A percentile compares a stretch with the other conserved stretches of the same genome.
Conservation (phyloP, 805 yeast genomes). For the Saturnispora bothae region DNA sequence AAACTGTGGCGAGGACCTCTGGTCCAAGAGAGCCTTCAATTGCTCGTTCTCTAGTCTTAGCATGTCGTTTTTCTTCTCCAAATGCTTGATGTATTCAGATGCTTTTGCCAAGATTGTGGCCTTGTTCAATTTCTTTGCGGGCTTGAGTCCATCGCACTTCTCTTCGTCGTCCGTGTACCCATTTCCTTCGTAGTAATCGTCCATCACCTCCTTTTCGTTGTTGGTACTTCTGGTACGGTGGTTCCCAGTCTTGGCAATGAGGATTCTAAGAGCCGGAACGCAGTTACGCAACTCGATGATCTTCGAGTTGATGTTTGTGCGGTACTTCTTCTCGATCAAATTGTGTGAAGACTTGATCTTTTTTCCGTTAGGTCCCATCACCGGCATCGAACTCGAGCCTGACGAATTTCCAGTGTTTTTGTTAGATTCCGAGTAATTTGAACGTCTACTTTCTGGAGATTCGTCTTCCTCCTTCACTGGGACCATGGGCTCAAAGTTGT, state of each 20-base stretch:
- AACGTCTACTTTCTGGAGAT: conserved; percentile 7
- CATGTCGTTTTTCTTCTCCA: conserved; percentile 49
- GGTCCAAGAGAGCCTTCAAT: conserved; percentile 19
- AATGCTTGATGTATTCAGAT: conserved; percentile 65
- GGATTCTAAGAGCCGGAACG: conserved; percentile 61
- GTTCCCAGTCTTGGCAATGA: conserved; percentile 27
- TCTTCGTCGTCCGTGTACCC: conserved; percentile 44
- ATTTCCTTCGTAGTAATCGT: conserved; percentile 40
- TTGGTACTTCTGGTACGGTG: conserved; percentile 27
- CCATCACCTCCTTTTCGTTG: conserved; percentile 31
- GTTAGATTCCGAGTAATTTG: conserved; percentile 8
- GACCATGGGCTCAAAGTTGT: conserved; percentile 5
- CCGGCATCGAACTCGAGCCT: conserved; percentile 7
- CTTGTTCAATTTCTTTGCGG: conserved; percentile 67
- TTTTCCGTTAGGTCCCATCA: conserved; percentile 21
- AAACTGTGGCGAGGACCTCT: conserved; percentile 8
- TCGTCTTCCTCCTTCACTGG: conserved; percentile 9
- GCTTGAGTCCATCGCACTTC: conserved; percentile 62
- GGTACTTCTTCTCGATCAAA: conserved; percentile 71
- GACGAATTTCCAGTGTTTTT: conserved; percentile 4
- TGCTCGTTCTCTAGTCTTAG: conserved; percentile 39
- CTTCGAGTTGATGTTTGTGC: conserved; percentile 71
- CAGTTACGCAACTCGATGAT: conserved; percentile 64
- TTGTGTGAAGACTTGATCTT: conserved; percentile 63
- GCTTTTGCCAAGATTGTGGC: conserved; percentile 70